Evolutionary conservation across 371 early-diverging fungal species (phyloP), one percentile per base, ranked within the genome.

Genomic region (Nematocida sp.): DNA sequence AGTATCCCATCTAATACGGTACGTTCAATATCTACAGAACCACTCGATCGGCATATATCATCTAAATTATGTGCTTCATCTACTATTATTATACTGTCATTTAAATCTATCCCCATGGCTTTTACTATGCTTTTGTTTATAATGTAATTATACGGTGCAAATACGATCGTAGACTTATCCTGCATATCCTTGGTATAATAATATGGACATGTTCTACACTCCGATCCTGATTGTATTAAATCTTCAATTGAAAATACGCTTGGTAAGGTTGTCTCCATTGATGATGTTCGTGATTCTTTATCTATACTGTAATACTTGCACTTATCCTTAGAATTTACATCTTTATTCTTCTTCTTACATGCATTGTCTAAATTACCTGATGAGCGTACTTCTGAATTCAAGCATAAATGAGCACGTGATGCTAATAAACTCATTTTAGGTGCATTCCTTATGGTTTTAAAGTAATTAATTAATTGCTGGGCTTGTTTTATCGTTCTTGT

Each of bases 401-500:
- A 55, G 90, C 91, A 86, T 89, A 90, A 72, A 94, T 89, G n/a
- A 92, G 92, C 6, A 92, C 95, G 15, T 94, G 88, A 4, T 92
- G 90, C 11, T 92, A 89, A n/a, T 89, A 88, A 62, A 4, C 80
- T 82, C 39, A 88, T 84, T 60, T 86, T 88, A 2, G 89, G 88
- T 0, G 87, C 88, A 82, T 92, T 93, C 4, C 74, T 80, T 2
- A 96, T 94, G 82, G 91, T 93, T 83, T 90, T 89, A 1, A 95
- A 81, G 85, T 96, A 94, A 58, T 89, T 86, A 0, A 95, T 88
- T 80, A 95, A 92, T 81, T 97, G 97, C 13, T 90, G 88, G 7
- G 96, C 85, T 85, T 97, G 97, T 3, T 94, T 94, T 85, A 95
- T 96, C 18, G 95, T 93, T 62, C 93, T 89, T 11, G 93, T 93